Evolutionary conservation across 495 filamentous ascomycete species (phyloP), one percentile per base, ranked within the genome.

Genomic region (Neurospora discreta): DNA sequence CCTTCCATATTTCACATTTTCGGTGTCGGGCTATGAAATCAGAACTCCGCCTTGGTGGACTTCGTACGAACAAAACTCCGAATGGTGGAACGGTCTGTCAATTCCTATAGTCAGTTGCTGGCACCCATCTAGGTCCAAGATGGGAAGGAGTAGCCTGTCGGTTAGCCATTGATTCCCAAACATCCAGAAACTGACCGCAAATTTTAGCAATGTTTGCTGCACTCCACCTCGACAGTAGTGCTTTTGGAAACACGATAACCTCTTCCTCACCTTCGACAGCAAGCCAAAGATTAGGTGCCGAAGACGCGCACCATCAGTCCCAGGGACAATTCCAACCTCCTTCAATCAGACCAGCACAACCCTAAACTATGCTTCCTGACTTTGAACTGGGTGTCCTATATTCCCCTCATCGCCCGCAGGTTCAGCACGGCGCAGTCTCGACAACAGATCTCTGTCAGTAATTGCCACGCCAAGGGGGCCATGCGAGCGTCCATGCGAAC

Each of bases 401-500:
- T 60, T 58, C 23, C 23, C 13, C 20, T 16, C 16, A 33, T 9
- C 26, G 52, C 23, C 46, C 23, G 11, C 13, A 58, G 46, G 30
- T 26, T 26, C 52, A 60, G 52, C 52, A 33, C 26, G 15, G 23
- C 52, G 23, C 7, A 13, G 23, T 60, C 52, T 30, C 52, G 23
- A 60, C 13, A 60, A 30, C 11, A 60, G 23, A 16, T 33, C 52
- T 33, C 23, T 60, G 26, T 60, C 33, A 60, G 52, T 23, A 60
- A 33, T 5, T 33, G 23, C 7, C 23, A 60, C 26, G 26, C 18
- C 16, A 23, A 20, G 73, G 70, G 52, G 52, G 52, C 6, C 5
- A 18, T 60, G 52, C 52, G 9, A 75, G 42, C 20, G 69, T 36
- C 81, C 81, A 82, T 9, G 73, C 80, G 20, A 82, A 39, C 20